phyloP scores from a whole-genome alignment of 345 rosid species.

The Theobroma cacao region DNA sequence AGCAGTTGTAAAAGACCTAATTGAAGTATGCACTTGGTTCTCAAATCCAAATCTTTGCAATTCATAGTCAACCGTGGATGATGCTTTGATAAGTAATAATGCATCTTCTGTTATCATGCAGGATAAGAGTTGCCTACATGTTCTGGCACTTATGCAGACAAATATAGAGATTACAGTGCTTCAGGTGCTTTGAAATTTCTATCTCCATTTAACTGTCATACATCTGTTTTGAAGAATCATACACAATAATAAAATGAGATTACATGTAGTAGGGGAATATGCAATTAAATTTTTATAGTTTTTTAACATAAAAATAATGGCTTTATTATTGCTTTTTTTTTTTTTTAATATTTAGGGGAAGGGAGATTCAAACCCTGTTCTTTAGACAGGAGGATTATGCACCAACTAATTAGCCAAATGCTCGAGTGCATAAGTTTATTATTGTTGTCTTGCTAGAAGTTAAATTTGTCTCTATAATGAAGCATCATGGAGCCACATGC shows the following conservation, averaged over 20 bases:
- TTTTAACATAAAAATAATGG: too few relatives aligned
- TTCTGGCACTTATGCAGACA: constrained; percentile 67
- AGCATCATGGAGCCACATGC: not conserved
- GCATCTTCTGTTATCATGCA: constrained; percentile 38
- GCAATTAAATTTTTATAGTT: not conserved
- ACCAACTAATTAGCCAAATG: too few relatives aligned
- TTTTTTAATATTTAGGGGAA: too few relatives aligned
- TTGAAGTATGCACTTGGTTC: constrained; percentile 54
- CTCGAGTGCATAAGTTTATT: not conserved
- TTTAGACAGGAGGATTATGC: too few relatives aligned
- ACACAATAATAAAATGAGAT: not conserved
- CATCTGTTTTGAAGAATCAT: not conserved
- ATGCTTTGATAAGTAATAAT: constrained; percentile 10
- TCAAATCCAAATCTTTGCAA: constrained; percentile 13
- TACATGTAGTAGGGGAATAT: not conserved
- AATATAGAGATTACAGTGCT: constrained; percentile 63
- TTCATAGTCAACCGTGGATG: constrained; percentile 11
- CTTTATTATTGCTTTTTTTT: too few relatives aligned
- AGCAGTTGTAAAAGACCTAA: constrained; percentile 67
- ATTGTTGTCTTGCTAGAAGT: constrained; percentile 3
- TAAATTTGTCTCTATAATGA: not conserved
- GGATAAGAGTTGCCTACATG: constrained; percentile 64
- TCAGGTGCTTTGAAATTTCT: constrained; percentile 54
- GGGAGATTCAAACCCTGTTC: too few relatives aligned
- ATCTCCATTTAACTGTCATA: constrained; percentile 6